Evolutionary conservation across 345 rosid genomes (phyloP).

Genomic region (Eucalyptus marginata): DNA sequence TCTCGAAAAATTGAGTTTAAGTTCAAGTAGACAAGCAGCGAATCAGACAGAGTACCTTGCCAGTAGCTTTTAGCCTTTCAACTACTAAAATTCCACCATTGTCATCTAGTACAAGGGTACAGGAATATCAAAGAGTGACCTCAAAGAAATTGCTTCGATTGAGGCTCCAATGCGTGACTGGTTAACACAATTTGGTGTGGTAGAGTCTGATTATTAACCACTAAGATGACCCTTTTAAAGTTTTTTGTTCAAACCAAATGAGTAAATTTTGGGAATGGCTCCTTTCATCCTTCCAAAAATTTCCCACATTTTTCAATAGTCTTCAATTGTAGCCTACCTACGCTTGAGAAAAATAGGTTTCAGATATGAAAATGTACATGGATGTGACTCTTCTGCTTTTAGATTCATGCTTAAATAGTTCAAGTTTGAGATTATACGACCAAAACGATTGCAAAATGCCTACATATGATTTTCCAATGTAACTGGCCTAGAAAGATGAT

Average conservation of each 20-base stretch:
- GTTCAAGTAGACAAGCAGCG: no score
- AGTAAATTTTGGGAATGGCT: neutral
- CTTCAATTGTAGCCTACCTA: neutral
- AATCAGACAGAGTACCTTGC: no score
- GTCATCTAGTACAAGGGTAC: neutral
- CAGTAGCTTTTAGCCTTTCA: no score
- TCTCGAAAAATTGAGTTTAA: rapidly evolving
- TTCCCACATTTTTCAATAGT: neutral
- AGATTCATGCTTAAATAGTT: neutral
- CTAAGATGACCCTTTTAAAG: neutral
- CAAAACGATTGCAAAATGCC: neutral
- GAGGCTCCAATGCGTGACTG: neutral
- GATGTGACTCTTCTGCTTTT: neutral
- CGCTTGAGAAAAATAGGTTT: neutral
- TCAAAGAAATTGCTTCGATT: neutral
- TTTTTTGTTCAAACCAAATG: neutral
- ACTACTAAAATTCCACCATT: no score
- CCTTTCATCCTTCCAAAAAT: neutral
- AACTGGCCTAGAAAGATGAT: no score
- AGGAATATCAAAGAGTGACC: neutral
- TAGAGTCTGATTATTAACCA: neutral
- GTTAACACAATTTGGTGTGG: neutral
- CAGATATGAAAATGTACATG: neutral
- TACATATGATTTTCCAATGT: neutral
- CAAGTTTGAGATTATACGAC: neutral